Evolutionary conservation across 2,329 filamentous ascomycete species (phyloP).

Genomic region (Aspergillus persii): DNA sequence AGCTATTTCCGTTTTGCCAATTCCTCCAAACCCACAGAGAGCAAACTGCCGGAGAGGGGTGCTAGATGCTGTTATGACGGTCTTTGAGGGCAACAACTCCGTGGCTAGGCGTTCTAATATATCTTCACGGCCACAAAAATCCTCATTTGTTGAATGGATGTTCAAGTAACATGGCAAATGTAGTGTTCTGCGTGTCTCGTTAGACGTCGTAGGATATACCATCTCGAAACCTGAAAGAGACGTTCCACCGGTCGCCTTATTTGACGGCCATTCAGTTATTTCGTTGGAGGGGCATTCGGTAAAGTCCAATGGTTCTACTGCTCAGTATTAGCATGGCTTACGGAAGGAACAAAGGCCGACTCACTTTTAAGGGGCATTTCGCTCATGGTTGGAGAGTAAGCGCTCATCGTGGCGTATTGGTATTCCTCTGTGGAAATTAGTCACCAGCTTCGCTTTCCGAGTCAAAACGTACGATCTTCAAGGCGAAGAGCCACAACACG

Average conservation of each 20-base stretch:
- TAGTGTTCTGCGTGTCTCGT: neutral
- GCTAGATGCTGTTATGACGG: conserved; percentile 8
- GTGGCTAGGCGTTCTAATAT: conserved; percentile 19
- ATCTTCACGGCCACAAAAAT: conserved; percentile 23
- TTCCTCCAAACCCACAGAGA: conserved; percentile 22
- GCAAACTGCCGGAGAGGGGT: conserved; percentile 18
- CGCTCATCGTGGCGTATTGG: conserved; percentile 18
- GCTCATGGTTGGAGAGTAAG: conserved; percentile 20
- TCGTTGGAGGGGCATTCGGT: conserved; percentile 2
- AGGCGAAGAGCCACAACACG: conserved; percentile 14
- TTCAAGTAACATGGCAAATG: conserved; percentile 1
- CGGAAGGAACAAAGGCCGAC: neutral
- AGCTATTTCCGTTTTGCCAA: conserved; percentile 31
- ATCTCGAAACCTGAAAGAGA: conserved; percentile 3
- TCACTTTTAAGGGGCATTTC: conserved; percentile 15
- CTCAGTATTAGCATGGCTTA: neutral
- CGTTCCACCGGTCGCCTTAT: conserved; percentile 1
- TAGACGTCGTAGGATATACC: neutral
- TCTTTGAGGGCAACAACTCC: conserved; percentile 20
- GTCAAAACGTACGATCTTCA: conserved; percentile 14
- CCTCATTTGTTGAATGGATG: conserved; percentile 8
- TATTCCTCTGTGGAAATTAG: conserved; percentile 16
- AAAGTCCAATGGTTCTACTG: neutral
- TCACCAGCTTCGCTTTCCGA: conserved; percentile 1
- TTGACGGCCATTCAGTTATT: neutral